These are phyloP conservation scores for Vitis rupestris DNA, from an alignment of 164 flowering plant genomes.

Conservation along the genomic window DNA sequence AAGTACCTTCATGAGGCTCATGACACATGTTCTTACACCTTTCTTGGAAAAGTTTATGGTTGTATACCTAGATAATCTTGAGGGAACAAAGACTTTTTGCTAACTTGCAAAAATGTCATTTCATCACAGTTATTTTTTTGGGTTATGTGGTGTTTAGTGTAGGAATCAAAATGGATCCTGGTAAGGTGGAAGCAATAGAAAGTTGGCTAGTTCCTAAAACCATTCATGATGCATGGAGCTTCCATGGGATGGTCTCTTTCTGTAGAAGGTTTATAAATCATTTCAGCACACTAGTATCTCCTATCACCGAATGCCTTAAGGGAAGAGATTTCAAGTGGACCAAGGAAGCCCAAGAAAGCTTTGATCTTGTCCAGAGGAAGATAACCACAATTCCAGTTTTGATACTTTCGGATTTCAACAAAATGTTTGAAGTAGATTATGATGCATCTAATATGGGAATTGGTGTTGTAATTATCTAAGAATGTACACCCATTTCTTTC, in stretches of 20 bases:
- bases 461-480: conserved; percentile 13
- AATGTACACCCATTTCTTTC: not conserved
- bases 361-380: not conserved
- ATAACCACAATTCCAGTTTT: conserved; percentile 2
- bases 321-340: conserved; percentile 8
- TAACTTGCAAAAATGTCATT: conserved; percentile 7
- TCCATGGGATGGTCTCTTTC: conserved; percentile 21
- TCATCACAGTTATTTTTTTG: conserved; percentile 6
- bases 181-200: conserved; percentile 1
- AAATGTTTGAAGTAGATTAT: conserved; percentile 8
- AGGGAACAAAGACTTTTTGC: not conserved
- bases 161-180: not conserved
- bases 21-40: conserved; percentile 10
- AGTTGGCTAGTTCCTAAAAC: not conserved
- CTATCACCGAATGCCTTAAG: conserved; percentile 16
- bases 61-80: conserved; percentile 16
- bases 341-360: not conserved
- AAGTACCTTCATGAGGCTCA: conserved; percentile 18
- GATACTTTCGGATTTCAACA: conserved; percentile 1
- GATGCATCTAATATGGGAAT: conserved; percentile 13
- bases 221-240: conserved; percentile 8
- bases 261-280: conserved; percentile 6
- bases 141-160: conserved; percentile 4
- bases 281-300: conserved; percentile 14
- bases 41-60: conserved; percentile 11